Evolutionary conservation across 768 basidiomycete genomes (phyloP).

Genomic region (Boletus reticuloceps): DNA sequence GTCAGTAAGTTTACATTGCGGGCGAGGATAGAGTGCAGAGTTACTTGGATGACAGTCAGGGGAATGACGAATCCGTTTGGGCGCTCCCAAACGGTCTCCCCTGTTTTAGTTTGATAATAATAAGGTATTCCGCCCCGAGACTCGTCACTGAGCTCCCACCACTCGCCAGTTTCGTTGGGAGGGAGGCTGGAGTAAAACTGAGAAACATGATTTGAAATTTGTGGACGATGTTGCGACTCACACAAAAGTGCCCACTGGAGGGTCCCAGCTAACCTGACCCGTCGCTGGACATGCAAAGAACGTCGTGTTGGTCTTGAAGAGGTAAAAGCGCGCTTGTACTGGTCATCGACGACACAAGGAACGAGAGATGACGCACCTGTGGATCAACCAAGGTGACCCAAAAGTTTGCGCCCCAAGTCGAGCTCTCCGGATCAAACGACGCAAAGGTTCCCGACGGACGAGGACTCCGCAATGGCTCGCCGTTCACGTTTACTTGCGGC

Average conservation of each 20-base stretch:
- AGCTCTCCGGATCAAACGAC: slow-evolving; percentile 34
- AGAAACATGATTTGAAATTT: slow-evolving; percentile 19
- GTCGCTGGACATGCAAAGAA: slow-evolving; percentile 95
- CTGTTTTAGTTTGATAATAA: slow-evolving; percentile 92
- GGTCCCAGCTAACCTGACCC: slow-evolving; percentile 91
- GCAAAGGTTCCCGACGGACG: slow-evolving; percentile 29
- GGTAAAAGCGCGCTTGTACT: slow-evolving; percentile 3
- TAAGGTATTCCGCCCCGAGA: slow-evolving; percentile 81
- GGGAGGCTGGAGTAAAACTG: slow-evolving; percentile 55
- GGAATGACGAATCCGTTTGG: slow-evolving; percentile 90
- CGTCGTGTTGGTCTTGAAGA: slow-evolving; percentile 50
- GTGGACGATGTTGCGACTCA: slow-evolving; percentile 36
- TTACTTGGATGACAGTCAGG: slow-evolving; percentile 80
- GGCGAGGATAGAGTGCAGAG: slow-evolving; percentile 11
- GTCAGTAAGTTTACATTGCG: slow-evolving; percentile 3
- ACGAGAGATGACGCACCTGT: slow-evolving; percentile 51
- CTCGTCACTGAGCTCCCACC: slow-evolving; percentile 94
- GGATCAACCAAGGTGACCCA: slow-evolving; percentile 95
- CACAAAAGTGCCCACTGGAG: slow-evolving; percentile 88
- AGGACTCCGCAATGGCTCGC: slow-evolving; percentile 31
- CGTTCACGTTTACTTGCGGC: slow-evolving; percentile 36
- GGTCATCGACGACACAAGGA: slow-evolving; percentile 7
- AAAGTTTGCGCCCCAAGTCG: slow-evolving; percentile 85
- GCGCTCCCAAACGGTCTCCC: slow-evolving; percentile 91
- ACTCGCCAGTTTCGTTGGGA: slow-evolving; percentile 81